Percentiles rank a stretch among this genome's conserved stretches.
Evolutionary conservation across 2,329 filamentous ascomycete species (phyloP).

Genomic region (Ceratocystis papillata): DNA sequence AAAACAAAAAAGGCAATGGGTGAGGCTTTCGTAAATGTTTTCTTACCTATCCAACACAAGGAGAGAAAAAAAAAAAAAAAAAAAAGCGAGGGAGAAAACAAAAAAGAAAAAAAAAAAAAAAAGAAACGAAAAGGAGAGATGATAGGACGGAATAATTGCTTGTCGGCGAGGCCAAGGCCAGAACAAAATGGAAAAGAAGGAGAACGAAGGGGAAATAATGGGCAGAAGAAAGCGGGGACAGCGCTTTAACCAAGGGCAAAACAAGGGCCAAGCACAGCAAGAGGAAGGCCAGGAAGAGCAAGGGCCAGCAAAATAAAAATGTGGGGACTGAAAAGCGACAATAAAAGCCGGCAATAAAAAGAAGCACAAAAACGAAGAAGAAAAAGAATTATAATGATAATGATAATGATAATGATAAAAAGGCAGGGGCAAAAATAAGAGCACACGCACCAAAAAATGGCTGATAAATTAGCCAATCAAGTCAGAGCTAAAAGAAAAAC

Average conservation of each 20-base stretch:
- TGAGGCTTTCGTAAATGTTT: too few species aligned
- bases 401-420: neutral
- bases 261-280: neutral
- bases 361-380: neutral
- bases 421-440: neutral
- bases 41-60: too few species aligned
- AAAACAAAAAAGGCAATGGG: neutral
- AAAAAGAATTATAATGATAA: neutral
- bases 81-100: neutral
- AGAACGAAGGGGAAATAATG: constrained; percentile 11
- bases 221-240: constrained; percentile 6
- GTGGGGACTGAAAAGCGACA: neutral
- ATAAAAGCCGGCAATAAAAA: neutral
- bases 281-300: neutral
- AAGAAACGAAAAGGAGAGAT: neutral
- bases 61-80: neutral
- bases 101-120: neutral
- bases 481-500: too few species aligned
- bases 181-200: constrained; percentile 1
- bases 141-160: neutral
- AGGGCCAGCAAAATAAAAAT: neutral
- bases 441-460: neutral
- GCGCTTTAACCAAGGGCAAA: constrained; percentile 2
- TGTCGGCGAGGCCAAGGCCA: neutral
- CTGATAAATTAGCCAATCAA: neutral